These are phyloP conservation scores for Leccinellum albellum DNA, from an alignment of 768 basidiomycete genomes.

Conservation along the genomic window DNA sequence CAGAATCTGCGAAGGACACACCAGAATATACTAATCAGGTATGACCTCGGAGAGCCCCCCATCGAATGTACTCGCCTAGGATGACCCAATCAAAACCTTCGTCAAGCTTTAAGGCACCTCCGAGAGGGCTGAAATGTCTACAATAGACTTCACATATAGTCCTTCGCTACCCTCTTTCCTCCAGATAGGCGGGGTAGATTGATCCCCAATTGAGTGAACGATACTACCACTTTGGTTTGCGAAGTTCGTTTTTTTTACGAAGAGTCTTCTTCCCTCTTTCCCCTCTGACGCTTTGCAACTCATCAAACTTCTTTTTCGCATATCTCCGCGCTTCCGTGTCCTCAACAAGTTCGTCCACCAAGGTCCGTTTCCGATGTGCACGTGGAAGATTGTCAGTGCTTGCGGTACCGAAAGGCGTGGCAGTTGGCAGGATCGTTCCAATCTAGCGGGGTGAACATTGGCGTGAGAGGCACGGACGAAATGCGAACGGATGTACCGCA, in stretches of 20 bases:
- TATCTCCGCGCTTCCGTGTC: conserved; percentile 84
- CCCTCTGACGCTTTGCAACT: conserved; percentile 64
- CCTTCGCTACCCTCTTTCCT: not conserved
- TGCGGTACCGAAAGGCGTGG: conserved; percentile 67
- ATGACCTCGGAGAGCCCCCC: conserved; percentile 11
- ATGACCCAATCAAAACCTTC: not conserved
- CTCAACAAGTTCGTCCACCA: conserved; percentile 86
- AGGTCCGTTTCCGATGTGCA: conserved; percentile 68
- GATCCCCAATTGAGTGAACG: conserved; percentile 5
- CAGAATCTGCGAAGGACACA: conserved; percentile 4
- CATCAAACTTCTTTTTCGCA: conserved; percentile 88
- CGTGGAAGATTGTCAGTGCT: conserved; percentile 69
- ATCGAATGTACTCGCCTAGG: not conserved
- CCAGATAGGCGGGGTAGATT: conserved; percentile 7
- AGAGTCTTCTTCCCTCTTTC: conserved; percentile 69
- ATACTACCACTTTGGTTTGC: conserved; percentile 67
- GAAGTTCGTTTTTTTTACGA: conserved; percentile 56
- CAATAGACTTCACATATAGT: not conserved
- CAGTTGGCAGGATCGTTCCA: conserved; percentile 70
- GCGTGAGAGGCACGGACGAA: conserved; percentile 1
- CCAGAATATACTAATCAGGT: not conserved
- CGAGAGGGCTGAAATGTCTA: not conserved
- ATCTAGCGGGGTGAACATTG: conserved; percentile 45
- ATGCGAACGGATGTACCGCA: conserved; percentile 52
- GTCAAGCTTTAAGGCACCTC: not conserved